These are phyloP conservation scores for Nakaseomyces delphensis DNA, from an alignment of 1,139 yeast genomes.

Conservation along the genomic window DNA sequence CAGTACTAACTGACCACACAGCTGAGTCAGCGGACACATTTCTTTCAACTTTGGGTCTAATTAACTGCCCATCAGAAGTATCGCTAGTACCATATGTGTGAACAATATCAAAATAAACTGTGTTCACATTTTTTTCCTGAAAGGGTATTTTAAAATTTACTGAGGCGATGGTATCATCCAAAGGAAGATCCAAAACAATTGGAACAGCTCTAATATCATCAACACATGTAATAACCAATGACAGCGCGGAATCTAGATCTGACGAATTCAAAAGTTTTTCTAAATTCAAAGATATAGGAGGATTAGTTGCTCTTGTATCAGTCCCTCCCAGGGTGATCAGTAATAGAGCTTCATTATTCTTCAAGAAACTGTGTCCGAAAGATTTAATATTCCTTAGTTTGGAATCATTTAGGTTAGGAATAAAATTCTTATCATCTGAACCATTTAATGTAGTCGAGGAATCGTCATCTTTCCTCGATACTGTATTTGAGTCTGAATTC, in stretches of 20 bases:
- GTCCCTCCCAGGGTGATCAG: slow-evolving; percentile 81
- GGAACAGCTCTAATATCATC: slow-evolving; percentile 52
- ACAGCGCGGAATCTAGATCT: slow-evolving; percentile 81
- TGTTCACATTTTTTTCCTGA: slow-evolving; percentile 44
- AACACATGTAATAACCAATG: slow-evolving; percentile 59
- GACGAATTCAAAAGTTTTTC: slow-evolving; percentile 60
- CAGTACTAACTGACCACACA: neutral
- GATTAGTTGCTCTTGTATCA: slow-evolving; percentile 52
- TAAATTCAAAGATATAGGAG: slow-evolving; percentile 57
- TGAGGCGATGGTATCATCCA: slow-evolving; percentile 83
- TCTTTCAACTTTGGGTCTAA: neutral
- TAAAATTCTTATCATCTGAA: neutral
- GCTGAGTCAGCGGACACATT: slow-evolving; percentile 1
- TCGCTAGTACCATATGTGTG: slow-evolving; percentile 66
- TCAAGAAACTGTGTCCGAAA: slow-evolving; percentile 74
- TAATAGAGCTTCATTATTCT: slow-evolving; percentile 55
- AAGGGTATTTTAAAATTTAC: slow-evolving; percentile 59
- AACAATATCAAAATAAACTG: slow-evolving; percentile 73
- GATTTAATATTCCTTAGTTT: slow-evolving; percentile 54
- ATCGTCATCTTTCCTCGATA: neutral
- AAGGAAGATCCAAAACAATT: slow-evolving; percentile 66
- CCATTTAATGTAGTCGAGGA: neutral
- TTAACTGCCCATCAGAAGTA: neutral
- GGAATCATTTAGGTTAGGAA: neutral
- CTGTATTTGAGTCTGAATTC: slow-evolving; percentile 7